Conservation (phyloP, 805 yeast genomes). For the Vanderwaltozyma verrucispora region DNA sequence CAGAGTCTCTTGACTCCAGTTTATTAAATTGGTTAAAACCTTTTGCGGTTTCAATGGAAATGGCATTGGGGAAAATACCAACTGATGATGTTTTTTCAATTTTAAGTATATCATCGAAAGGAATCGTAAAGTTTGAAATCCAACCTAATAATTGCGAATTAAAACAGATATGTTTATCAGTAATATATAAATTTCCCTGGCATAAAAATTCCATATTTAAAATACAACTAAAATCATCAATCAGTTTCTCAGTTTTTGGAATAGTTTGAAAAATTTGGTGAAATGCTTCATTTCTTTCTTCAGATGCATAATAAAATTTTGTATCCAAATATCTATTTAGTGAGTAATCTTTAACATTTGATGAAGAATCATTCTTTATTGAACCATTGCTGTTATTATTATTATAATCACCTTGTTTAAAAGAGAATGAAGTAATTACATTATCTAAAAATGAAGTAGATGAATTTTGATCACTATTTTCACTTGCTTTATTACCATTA, state of each 20-base stretch:
- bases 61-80: not conserved
- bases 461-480: not conserved
- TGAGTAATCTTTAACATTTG: conserved; percentile 7
- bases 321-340: not conserved
- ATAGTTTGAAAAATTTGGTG: conserved; percentile 63
- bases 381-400: too few relatives aligned
- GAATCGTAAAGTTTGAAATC: conserved; percentile 71
- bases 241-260: conserved; percentile 57
- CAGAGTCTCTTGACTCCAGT: conserved; percentile 71
- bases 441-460: conserved; percentile 14
- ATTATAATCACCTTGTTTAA: conserved; percentile 3
- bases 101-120: conserved; percentile 50
- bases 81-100: not conserved
- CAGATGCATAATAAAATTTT: conserved; percentile 41
- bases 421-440: conserved; percentile 14
- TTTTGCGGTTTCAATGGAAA: conserved; percentile 39
- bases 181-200: conserved; percentile 80
- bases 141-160: conserved; percentile 76
- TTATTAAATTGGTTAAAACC: conserved; percentile 76
- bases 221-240: conserved; percentile 81
- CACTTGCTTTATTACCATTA: not conserved
- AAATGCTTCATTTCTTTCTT: conserved; percentile 57
- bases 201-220: conserved; percentile 74
- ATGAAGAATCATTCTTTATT: too few relatives aligned
- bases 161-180: conserved; percentile 73